Base-by-base conservation (phyloP, 2,329 filamentous ascomycete genomes). In the Penicillium sp. region DNA sequence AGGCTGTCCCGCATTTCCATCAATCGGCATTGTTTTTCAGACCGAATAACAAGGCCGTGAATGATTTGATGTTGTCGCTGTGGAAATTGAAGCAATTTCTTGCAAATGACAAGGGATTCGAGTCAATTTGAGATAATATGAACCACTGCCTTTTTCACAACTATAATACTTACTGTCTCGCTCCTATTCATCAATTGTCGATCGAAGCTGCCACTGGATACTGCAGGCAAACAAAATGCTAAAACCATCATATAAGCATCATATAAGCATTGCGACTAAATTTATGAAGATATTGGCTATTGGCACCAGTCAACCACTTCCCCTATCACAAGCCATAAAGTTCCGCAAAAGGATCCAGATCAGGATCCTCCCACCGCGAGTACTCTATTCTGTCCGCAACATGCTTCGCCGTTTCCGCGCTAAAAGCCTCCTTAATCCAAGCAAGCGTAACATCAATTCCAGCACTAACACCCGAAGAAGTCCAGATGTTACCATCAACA, bases 401-500 rank as follows among this genome's bases (percentile, higher is more conserved):
- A 1, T 64, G 64, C 24, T 73, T 68, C 1, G 85, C 84, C 14
- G 77, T 68, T 1, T 79, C 78, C 44, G 80, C 76, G 0, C 85
- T 85, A 70, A 80, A 88, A 4, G 82, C 71, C 31, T 78, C 72
- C 35, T 67, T 77, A 19, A 88, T 76, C 71, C 82, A 88, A 1
- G 82, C 85, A 66, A 85, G 77, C 44, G 79, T 82, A 57, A 83
- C 74, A 74, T 89, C 86, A 46, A 86, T 87, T 0, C 86, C 86
- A 1, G 86, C 85, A 51, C 80, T 80, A 6, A 88, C 80, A 0
- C 88, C 87, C 0, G 84, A 86, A 2, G 83, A 84, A 3, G 83
- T 85, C 86, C 87, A 90, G 8, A 89, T 74, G 56, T 88, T 86
- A 4, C 84, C 86, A 70, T 90, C 86, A 0, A 79, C 75, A 0